Evolutionary conservation across 768 basidiomycete species (phyloP).

Genomic region (Sarcomyxa edulis): DNA sequence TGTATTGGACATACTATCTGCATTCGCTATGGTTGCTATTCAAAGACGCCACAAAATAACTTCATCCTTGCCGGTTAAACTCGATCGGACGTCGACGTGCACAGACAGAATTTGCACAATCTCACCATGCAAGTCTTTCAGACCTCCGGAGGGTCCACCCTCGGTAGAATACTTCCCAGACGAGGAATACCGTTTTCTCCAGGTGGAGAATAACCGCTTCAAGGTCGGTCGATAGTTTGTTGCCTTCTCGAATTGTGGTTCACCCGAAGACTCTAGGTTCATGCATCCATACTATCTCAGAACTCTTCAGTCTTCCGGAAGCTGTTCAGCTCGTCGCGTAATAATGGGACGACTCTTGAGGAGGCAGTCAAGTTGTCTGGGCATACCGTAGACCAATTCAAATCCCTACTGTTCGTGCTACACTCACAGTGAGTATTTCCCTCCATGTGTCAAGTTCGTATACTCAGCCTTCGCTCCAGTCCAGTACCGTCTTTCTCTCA

Average conservation of each 20-base stretch:
- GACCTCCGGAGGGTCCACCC: too few species aligned
- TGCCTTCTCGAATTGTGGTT: neutral
- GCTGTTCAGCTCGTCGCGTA: constrained; percentile 7
- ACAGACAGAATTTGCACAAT: neutral
- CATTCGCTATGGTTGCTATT: neutral
- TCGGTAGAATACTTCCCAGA: too few species aligned
- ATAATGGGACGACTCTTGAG: constrained; percentile 14
- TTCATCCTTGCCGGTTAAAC: constrained; percentile 1
- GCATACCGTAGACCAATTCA: constrained; percentile 32
- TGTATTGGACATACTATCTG: neutral
- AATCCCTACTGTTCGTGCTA: constrained; percentile 30
- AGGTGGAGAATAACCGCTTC: constrained; percentile 17
- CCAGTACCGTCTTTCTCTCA: constrained; percentile 17
- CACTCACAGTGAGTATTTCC: constrained; percentile 35
- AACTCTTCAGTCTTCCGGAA: constrained; percentile 13
- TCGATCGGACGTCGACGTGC: neutral
- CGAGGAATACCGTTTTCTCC: constrained; percentile 2
- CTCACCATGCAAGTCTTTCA: neutral
- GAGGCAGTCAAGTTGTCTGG: constrained; percentile 32
- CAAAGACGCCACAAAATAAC: constrained; percentile 1
- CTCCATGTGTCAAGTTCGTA: constrained; percentile 1
- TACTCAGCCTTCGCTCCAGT: constrained; percentile 14
- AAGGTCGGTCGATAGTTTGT: constrained; percentile 12
- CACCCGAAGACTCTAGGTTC: neutral
- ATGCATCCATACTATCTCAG: constrained; percentile 14